Evolutionary conservation across 2,329 filamentous ascomycete genomes (phyloP).

Genomic region (Didymellaceae sp.): DNA sequence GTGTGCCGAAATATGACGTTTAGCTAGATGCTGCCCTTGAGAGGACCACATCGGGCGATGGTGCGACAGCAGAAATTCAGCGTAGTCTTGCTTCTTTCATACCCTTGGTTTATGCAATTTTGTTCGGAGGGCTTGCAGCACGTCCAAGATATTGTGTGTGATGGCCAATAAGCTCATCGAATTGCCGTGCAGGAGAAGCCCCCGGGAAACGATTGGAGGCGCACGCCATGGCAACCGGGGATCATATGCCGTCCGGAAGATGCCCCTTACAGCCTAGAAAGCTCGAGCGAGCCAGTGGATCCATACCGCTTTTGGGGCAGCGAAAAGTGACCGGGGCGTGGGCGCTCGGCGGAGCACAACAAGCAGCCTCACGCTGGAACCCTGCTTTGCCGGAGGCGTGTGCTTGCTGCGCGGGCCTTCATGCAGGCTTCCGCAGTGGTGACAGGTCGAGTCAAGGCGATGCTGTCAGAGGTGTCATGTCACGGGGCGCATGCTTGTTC

Average conservation of each 20-base stretch:
- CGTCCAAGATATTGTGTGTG: slow-evolving; percentile 9
- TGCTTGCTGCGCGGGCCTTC: slow-evolving; percentile 28
- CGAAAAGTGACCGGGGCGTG: slow-evolving; percentile 20
- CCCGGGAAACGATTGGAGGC: slow-evolving; percentile 20
- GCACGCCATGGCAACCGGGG: slow-evolving; percentile 31
- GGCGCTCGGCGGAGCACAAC: slow-evolving; percentile 17
- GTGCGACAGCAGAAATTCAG: background rate
- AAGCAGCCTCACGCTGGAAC: slow-evolving; percentile 31
- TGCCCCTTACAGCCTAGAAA: slow-evolving; percentile 8
- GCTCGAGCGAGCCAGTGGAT: slow-evolving; percentile 20
- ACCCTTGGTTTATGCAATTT: slow-evolving; percentile 8
- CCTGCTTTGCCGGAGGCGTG: slow-evolving; percentile 24
- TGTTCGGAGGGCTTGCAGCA: slow-evolving; percentile 20
- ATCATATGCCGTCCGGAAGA: slow-evolving; percentile 27
- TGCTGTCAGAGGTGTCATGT: slow-evolving; percentile 9
- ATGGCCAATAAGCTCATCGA: slow-evolving; percentile 23
- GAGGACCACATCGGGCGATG: background rate
- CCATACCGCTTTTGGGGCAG: slow-evolving; percentile 24
- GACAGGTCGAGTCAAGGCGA: slow-evolving; percentile 13
- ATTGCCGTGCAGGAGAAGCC: slow-evolving; percentile 14
- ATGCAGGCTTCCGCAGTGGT: slow-evolving; percentile 29
- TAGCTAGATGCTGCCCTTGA: background rate
- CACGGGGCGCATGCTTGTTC: background rate
- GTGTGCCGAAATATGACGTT: slow-evolving; percentile 8
- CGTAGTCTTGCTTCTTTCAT: slow-evolving; percentile 3